phyloP scores from a whole-genome alignment of 805 yeast genomes.

The Hanseniaspora nectarophila region DNA sequence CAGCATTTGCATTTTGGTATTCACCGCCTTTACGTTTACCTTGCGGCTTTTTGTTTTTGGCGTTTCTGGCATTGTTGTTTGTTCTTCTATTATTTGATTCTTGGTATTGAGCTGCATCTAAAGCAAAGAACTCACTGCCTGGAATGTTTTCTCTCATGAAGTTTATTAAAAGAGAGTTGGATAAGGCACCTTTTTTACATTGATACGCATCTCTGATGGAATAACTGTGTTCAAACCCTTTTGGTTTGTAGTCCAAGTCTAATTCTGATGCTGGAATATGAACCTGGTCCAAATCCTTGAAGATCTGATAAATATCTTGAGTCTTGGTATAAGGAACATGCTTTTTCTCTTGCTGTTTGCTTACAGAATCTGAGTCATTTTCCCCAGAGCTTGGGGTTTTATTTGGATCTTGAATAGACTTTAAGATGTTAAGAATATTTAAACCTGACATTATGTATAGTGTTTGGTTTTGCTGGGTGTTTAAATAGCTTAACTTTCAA shows the following conservation, averaged over 20 bases:
- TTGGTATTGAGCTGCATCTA: constrained; percentile 24
- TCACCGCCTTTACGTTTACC: constrained; percentile 12
- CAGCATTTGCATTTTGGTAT: constrained; percentile 2
- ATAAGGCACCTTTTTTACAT: constrained; percentile 1
- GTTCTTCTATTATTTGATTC: neutral
- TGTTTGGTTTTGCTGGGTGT: neutral
- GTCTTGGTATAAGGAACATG: neutral
- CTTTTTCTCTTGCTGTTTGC: neutral
- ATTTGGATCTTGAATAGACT: neutral
- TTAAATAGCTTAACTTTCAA: no score
- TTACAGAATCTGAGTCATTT: neutral
- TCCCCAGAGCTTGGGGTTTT: neutral
- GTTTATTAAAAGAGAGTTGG: neutral
- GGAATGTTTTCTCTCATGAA: constrained; percentile 30
- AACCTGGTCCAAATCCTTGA: neutral
- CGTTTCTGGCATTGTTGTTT: constrained; percentile 5
- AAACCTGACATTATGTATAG: neutral
- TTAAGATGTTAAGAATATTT: neutral
- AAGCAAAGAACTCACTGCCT: constrained; percentile 42
- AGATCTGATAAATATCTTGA: neutral
- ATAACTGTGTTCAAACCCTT: neutral
- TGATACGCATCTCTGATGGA: constrained; percentile 7
- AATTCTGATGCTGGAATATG: neutral
- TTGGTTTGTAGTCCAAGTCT: constrained; percentile 11
- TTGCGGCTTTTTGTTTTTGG: constrained; percentile 12